These are phyloP conservation scores for Coemansia sp. DNA, from an alignment of 192 early-diverging fungal genomes.

Conservation along the genomic window DNA sequence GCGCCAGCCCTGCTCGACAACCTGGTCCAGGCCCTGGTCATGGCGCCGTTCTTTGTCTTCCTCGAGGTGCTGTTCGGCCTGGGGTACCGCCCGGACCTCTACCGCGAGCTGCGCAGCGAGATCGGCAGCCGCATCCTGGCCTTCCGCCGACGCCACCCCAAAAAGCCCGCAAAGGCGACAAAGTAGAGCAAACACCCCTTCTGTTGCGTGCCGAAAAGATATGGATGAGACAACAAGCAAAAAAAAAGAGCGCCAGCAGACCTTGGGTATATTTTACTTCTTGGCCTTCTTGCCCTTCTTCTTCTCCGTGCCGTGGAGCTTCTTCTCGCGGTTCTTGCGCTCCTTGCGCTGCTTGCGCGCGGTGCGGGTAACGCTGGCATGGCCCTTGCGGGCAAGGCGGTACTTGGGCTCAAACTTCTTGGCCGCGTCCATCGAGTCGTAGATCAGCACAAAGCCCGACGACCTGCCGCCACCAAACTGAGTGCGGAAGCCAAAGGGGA, in stretches of 20 bases:
- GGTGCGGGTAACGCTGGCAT: slow-evolving; percentile 57
- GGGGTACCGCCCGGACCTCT: slow-evolving; percentile 71
- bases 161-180: no score
- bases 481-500: slow-evolving; percentile 94
- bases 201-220: background rate
- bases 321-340: slow-evolving; percentile 98
- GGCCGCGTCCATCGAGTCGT: slow-evolving; percentile 86
- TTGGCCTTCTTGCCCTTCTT: slow-evolving; percentile 57
- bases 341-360: slow-evolving; percentile 99
- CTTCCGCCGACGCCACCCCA: slow-evolving; percentile 15
- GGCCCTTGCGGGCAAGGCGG: slow-evolving; percentile 77
- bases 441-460: slow-evolving; percentile 93
- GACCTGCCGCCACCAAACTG: slow-evolving; percentile 95
- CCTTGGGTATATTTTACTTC: no score
- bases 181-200: background rate
- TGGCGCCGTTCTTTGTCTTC: slow-evolving; percentile 93
- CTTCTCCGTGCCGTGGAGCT: slow-evolving; percentile 96
- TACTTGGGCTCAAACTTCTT: slow-evolving; percentile 99
- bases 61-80: slow-evolving; percentile 75
- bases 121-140: slow-evolving; percentile 28
- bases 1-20: slow-evolving; percentile 86
- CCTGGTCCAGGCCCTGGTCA: slow-evolving; percentile 79
- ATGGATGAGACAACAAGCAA: no score
- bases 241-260: no score
- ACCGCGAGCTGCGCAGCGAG: slow-evolving; percentile 54